These are phyloP conservation scores for Purshia tridentata DNA, from an alignment of 306 rosid species.

Conservation along the genomic window DNA sequence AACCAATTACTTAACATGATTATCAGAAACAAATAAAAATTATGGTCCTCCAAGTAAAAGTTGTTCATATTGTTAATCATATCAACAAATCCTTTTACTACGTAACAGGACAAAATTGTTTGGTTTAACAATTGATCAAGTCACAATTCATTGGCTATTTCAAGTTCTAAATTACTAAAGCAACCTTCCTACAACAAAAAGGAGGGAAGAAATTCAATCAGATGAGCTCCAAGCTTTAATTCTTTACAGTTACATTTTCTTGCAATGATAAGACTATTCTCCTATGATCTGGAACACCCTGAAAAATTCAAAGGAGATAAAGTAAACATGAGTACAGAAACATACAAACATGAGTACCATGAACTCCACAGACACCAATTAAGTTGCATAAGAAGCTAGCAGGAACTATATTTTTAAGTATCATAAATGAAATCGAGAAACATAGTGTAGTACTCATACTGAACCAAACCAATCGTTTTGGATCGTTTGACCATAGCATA, in stretches of 20 bases:
- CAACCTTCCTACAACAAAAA: background rate
- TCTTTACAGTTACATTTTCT: conserved; percentile 18
- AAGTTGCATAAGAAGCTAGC: background rate
- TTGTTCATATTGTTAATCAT: background rate
- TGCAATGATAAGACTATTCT: conserved; percentile 10
- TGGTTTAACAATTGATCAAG: background rate
- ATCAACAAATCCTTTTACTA: conserved; percentile 1
- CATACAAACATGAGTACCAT: background rate
- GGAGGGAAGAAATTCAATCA: background rate
- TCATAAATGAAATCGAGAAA: too few relatives aligned
- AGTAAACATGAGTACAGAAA: background rate
- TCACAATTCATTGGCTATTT: conserved; percentile 3
- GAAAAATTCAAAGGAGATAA: background rate
- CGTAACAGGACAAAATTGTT: conserved; percentile 22
- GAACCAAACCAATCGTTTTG: too few relatives aligned
- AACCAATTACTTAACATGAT: too few relatives aligned
- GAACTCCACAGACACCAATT: background rate
- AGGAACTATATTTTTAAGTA: background rate
- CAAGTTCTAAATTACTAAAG: conserved; percentile 2
- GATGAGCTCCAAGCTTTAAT: conserved; percentile 26
- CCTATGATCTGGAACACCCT: conserved; percentile 18
- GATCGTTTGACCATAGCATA: background rate
- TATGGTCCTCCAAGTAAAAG: background rate
- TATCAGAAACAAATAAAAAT: background rate
- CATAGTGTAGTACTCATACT: too few relatives aligned